phyloP scores from a whole-genome alignment of 31 red algal genomes.

The Porphyra umbilicalis region DNA sequence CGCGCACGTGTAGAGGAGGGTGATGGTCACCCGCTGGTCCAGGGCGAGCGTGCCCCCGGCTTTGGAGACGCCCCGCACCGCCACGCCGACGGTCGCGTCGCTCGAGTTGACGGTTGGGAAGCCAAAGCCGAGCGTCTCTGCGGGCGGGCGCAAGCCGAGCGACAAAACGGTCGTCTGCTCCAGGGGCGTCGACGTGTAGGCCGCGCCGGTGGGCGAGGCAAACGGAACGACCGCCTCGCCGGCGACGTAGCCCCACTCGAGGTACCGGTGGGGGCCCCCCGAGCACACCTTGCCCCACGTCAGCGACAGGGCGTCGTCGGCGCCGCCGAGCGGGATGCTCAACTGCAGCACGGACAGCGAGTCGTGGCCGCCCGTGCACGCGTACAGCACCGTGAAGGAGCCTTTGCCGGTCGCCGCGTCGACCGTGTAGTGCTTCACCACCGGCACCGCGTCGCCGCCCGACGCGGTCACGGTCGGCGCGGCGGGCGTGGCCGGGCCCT shows the following conservation, averaged over 20 bases:
- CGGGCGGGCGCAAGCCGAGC: background rate
- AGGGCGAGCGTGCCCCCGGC: constrained; percentile 23
- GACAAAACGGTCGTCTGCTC: background rate
- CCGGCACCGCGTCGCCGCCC: background rate
- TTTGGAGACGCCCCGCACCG: constrained; percentile 27
- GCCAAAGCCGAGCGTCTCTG: background rate
- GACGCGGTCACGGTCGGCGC: background rate
- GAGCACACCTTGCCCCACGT: background rate
- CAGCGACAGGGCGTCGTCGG: background rate
- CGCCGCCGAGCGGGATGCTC: background rate
- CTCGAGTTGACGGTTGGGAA: background rate
- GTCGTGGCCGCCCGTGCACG: background rate
- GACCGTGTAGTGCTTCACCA: background rate
- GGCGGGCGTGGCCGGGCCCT: background rate
- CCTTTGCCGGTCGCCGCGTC: background rate
- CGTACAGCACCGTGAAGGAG: background rate
- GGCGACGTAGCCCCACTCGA: background rate
- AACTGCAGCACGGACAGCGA: background rate
- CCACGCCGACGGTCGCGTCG: constrained; percentile 9
- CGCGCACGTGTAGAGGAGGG: constrained; percentile 49
- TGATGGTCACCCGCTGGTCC: constrained; percentile 29
- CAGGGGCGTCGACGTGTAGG: background rate
- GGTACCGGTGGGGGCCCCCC: background rate
- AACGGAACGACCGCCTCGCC: background rate
- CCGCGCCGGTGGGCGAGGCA: background rate